These are phyloP conservation scores for Tulasnella sp. DNA, from an alignment of 768 basidiomycete species.

Conservation along the genomic window DNA sequence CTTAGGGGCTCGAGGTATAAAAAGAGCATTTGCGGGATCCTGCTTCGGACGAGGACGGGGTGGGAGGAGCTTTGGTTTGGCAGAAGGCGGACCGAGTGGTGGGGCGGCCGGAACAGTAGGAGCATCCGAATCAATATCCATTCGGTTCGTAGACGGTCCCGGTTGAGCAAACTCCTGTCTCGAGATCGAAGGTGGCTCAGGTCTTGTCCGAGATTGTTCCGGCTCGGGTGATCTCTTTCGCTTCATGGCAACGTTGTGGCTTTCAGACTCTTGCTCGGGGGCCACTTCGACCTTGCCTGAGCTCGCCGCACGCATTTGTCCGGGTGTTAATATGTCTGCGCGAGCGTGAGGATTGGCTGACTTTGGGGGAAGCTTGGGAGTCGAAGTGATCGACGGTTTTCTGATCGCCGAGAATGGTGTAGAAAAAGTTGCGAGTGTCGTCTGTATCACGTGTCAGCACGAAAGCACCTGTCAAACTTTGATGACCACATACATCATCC, in stretches of 20 bases:
- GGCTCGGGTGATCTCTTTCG: neutral
- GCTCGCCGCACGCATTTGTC: neutral
- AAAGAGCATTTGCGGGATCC: slow-evolving; percentile 31
- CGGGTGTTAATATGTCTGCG: neutral
- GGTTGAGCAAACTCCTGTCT: neutral
- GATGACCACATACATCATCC: slow-evolving; percentile 38
- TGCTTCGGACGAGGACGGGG: slow-evolving; percentile 17
- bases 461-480: neutral
- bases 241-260: neutral
- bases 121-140: neutral
- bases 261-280: neutral
- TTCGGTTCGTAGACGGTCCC: neutral
- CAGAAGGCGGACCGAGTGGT: neutral
- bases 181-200: neutral
- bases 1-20: slow-evolving; percentile 41
- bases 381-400: neutral
- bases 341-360: neutral
- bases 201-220: neutral
- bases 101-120: neutral
- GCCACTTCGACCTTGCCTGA: neutral
- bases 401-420: neutral
- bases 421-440: neutral
- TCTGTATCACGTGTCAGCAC: neutral
- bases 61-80: neutral
- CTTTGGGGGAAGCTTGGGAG: neutral